These are phyloP conservation scores for Xylaria nigripes DNA, from an alignment of 495 filamentous ascomycete species.

Conservation along the genomic window DNA sequence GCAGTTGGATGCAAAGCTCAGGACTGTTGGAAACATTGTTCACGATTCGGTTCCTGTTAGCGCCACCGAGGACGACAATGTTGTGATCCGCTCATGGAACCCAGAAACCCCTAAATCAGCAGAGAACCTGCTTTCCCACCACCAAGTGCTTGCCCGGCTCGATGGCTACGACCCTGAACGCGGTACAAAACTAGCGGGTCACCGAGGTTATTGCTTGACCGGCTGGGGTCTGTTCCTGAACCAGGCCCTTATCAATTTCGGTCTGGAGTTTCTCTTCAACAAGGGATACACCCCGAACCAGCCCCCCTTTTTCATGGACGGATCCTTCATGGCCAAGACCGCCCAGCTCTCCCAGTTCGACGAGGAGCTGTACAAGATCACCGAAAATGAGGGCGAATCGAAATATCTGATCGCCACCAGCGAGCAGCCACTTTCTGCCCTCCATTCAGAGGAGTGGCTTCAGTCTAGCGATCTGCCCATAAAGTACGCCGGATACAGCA, in stretches of 20 bases:
- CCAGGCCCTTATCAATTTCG: conserved; percentile 87
- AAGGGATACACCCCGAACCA: conserved; percentile 80
- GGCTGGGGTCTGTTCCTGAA: conserved; percentile 91
- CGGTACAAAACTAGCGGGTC: conserved; percentile 89
- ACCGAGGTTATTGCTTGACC: conserved; percentile 87
- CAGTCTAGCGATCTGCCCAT: conserved; percentile 64
- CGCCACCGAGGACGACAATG: conserved; percentile 87
- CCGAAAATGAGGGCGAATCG: conserved; percentile 74
- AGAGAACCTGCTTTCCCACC: conserved; percentile 70
- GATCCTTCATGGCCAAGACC: conserved; percentile 97
- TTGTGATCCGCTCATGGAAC: conserved; percentile 64
- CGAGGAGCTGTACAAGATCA: conserved; percentile 95
- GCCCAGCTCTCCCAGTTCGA: conserved; percentile 96
- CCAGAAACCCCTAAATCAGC: conserved; percentile 61
- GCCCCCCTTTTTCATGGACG: conserved; percentile 92
- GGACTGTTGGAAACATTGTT: conserved; percentile 85
- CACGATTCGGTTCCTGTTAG: conserved; percentile 87
- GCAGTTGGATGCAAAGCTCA: conserved; percentile 65
- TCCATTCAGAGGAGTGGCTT: conserved; percentile 92
- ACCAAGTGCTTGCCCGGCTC: conserved; percentile 81
- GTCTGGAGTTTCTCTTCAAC: conserved; percentile 72
- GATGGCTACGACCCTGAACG: conserved; percentile 92
- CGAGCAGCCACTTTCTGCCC: conserved; percentile 86
- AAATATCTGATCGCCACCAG: conserved; percentile 98
- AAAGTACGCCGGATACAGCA: conserved; percentile 84